Evolutionary conservation across 2,329 filamentous ascomycete species (phyloP).

Genomic region (Paraphoma chrysanthemicola): DNA sequence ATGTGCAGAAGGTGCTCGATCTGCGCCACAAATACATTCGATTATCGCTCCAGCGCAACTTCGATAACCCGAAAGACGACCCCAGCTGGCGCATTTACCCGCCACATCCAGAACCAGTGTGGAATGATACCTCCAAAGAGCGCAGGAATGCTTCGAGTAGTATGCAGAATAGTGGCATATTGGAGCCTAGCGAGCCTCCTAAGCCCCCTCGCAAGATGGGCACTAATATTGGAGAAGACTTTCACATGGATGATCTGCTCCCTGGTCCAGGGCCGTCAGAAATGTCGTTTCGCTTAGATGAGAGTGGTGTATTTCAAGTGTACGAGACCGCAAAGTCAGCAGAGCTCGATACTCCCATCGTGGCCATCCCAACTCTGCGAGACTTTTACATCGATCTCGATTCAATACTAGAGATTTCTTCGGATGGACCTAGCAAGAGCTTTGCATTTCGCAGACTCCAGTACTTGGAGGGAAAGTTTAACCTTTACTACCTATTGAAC

Average conservation of each 20-base stretch:
- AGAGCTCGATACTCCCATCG: conserved; percentile 71
- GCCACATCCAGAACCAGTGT: conserved; percentile 87
- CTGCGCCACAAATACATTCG: conserved; percentile 87
- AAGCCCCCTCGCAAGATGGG: conserved; percentile 79
- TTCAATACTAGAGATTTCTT: conserved; percentile 83
- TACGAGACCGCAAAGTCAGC: conserved; percentile 73
- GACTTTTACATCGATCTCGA: conserved; percentile 98
- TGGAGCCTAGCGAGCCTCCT: conserved; percentile 40
- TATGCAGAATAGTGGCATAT: conserved; percentile 46
- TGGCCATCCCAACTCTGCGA: conserved; percentile 87
- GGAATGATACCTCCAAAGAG: conserved; percentile 68
- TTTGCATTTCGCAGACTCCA: conserved; percentile 94
- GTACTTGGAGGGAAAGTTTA: conserved; percentile 96
- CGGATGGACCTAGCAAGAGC: conserved; percentile 94
- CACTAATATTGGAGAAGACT: conserved; percentile 90
- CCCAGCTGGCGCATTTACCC: conserved; percentile 89
- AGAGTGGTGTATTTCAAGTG: conserved; percentile 89
- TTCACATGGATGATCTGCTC: conserved; percentile 77
- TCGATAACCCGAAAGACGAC: conserved; percentile 88
- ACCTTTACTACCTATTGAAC: conserved; percentile 89
- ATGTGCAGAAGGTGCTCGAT: conserved; percentile 89
- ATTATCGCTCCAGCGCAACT: conserved; percentile 79
- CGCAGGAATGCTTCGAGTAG: conserved; percentile 47
- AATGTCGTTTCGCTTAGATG: conserved; percentile 80
- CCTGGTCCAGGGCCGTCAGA: conserved; percentile 75